These are phyloP conservation scores for Collybia nuda DNA, from an alignment of 768 basidiomycete species.

Conservation along the genomic window DNA sequence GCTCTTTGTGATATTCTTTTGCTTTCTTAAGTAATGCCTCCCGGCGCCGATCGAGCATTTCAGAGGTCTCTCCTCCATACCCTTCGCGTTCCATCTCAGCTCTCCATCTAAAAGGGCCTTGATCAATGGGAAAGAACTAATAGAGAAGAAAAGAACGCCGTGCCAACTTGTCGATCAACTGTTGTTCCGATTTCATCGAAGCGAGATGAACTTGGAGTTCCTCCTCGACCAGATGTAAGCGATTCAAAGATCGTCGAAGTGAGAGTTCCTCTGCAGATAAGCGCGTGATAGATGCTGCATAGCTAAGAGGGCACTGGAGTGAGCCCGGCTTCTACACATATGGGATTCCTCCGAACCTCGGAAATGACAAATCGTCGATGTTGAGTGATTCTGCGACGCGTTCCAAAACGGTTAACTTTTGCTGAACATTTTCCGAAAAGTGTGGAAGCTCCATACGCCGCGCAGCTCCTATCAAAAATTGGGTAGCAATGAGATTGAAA, in stretches of 20 bases:
- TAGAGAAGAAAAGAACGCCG: not conserved
- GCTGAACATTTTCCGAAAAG: slow-evolving; percentile 17
- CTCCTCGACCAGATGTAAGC: slow-evolving; percentile 31
- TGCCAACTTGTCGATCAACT: slow-evolving; percentile 37
- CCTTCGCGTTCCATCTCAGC: slow-evolving; percentile 22
- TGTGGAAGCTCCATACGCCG: slow-evolving; percentile 17
- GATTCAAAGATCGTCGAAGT: slow-evolving; percentile 29
- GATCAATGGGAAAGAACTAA: not conserved
- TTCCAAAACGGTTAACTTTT: slow-evolving; percentile 21
- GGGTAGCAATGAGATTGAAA: no score
- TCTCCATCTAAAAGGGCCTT: slow-evolving; percentile 32
- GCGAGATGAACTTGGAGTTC: slow-evolving; percentile 35
- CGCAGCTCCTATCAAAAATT: no score
- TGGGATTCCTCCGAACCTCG: slow-evolving; percentile 21
- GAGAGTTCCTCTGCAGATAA: slow-evolving; percentile 30
- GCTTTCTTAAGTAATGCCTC: slow-evolving; percentile 43
- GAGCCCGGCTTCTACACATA: not conserved
- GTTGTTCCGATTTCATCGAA: slow-evolving; percentile 31
- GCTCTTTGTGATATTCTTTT: slow-evolving; percentile 44
- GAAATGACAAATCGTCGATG: slow-evolving; percentile 34
- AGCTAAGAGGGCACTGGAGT: slow-evolving; percentile 27
- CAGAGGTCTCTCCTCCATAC: slow-evolving; percentile 22
- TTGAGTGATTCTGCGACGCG: slow-evolving; percentile 27
- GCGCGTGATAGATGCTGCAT: slow-evolving; percentile 31
- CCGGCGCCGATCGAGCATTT: slow-evolving; percentile 35